Conservation (phyloP, 805 yeast genomes). For the Jamesozyma hellenica region DNA sequence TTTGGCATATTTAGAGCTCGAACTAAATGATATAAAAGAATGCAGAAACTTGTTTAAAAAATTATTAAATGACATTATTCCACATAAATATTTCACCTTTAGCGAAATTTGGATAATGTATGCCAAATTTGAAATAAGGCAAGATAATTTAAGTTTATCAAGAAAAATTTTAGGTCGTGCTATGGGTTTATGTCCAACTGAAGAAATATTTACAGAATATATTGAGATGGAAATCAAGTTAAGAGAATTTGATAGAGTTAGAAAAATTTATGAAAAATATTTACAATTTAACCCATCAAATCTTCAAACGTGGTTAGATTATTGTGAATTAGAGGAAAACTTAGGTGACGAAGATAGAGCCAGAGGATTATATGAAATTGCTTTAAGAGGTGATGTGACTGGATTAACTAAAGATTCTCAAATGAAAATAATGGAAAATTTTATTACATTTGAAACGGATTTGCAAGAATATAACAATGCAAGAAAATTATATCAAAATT, state of each 20-base stretch:
- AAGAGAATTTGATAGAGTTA: slow-evolving; percentile 72
- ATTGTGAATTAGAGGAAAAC: slow-evolving; percentile 56
- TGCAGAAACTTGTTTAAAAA: slow-evolving; percentile 45
- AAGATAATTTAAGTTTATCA: slow-evolving; percentile 40
- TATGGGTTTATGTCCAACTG: slow-evolving; percentile 58
- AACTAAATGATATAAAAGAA: slow-evolving; percentile 31
- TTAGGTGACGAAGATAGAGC: slow-evolving; percentile 63
- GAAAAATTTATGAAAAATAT: slow-evolving; percentile 61
- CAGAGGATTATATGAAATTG: slow-evolving; percentile 51
- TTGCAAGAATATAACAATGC: slow-evolving; percentile 48
- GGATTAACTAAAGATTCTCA: slow-evolving; percentile 9
- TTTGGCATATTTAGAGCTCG: slow-evolving; percentile 52
- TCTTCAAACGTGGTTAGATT: slow-evolving; percentile 44
- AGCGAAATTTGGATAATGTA: slow-evolving; percentile 63
- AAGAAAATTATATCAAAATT: slow-evolving; percentile 38
- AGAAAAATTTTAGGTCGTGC: slow-evolving; percentile 64
- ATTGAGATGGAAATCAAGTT: slow-evolving; percentile 55
- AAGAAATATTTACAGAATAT: slow-evolving; percentile 50
- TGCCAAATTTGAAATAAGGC: slow-evolving; percentile 67
- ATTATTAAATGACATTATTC: slow-evolving; percentile 38
- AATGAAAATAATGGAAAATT: slow-evolving; percentile 29
- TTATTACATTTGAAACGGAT: slow-evolving; percentile 54
- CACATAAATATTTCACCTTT: slow-evolving; percentile 54
- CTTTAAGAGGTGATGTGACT: slow-evolving; percentile 25
- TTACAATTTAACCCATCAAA: slow-evolving; percentile 22